A percentile compares a stretch with the other conserved stretches of the same genome.
Conservation (phyloP, 345 rosid species). For the Salix exigua region DNA sequence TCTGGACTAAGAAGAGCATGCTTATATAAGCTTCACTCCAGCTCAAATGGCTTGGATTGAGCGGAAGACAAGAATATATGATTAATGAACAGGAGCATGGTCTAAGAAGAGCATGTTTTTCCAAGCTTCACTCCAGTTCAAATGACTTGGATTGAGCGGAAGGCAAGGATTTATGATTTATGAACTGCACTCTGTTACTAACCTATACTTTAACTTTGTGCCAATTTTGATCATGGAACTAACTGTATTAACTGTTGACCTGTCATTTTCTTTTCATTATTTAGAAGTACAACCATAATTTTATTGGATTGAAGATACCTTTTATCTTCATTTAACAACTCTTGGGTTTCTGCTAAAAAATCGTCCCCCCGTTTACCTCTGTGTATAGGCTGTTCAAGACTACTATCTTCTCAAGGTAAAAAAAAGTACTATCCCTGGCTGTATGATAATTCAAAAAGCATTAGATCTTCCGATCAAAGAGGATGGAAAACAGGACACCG, state of each 20-base stretch:
- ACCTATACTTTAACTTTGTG: neutral
- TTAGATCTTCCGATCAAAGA: neutral
- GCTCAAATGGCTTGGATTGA: neutral
- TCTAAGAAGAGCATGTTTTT: neutral
- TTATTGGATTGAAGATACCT: neutral
- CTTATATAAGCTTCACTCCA: neutral
- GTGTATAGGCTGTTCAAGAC: slow-evolving; percentile 43
- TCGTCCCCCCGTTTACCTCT: neutral
- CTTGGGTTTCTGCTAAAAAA: neutral
- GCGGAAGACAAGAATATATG: neutral
- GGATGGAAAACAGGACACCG: neutral
- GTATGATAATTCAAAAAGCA: neutral
- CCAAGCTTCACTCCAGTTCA: neutral
- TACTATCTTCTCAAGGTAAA: slow-evolving; percentile 31
- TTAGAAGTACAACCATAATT: neutral
- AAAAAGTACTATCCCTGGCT: slow-evolving; percentile 9
- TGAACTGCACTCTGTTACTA: neutral
- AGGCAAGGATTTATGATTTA: too few relatives aligned
- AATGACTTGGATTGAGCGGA: neutral
- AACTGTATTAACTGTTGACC: neutral
- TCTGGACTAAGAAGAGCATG: neutral
- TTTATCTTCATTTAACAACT: neutral
- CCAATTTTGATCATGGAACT: neutral
- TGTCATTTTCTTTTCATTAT: neutral
- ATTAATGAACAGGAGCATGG: neutral